A percentile compares a stretch with the other conserved stretches of the same genome.
phyloP scores from a whole-genome alignment of 495 filamentous ascomycete species.

The Penicillium bialowiezense region DNA sequence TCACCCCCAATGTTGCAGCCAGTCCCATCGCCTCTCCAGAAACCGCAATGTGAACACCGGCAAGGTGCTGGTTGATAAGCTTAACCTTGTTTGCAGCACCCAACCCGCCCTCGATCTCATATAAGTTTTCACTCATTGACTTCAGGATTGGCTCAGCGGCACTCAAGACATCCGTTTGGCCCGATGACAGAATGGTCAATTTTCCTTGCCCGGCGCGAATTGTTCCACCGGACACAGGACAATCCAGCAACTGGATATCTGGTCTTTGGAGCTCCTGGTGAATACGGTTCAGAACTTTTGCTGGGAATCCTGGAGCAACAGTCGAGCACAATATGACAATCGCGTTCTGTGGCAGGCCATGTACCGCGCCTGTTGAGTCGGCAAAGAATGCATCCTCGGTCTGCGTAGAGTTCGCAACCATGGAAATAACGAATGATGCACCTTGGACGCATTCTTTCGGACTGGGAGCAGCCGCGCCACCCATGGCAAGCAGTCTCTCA shows the following conservation, averaged over 20 bases:
- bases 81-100: slow-evolving; percentile 10
- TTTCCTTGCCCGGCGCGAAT: slow-evolving; percentile 5
- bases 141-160: slow-evolving; percentile 4
- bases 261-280: background rate
- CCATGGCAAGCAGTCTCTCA: slow-evolving; percentile 11
- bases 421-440: slow-evolving; percentile 7
- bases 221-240: slow-evolving; percentile 10
- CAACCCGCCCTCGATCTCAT: slow-evolving; percentile 6
- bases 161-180: background rate
- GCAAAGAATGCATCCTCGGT: slow-evolving; percentile 8
- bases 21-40: slow-evolving; percentile 9
- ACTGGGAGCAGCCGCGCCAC: slow-evolving; percentile 1
- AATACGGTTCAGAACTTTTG: background rate
- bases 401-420: slow-evolving; percentile 8
- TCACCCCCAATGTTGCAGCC: slow-evolving; percentile 9
- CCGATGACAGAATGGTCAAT: slow-evolving; percentile 9
- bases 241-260: slow-evolving; percentile 9
- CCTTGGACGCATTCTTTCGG: slow-evolving; percentile 6
- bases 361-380: slow-evolving; percentile 4
- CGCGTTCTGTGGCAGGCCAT: slow-evolving; percentile 1
- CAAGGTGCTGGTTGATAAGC: slow-evolving; percentile 12
- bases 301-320: slow-evolving; percentile 9
- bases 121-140: slow-evolving; percentile 8
- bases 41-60: slow-evolving; percentile 9
- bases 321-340: slow-evolving; percentile 10